Base-by-base conservation (phyloP, 1,139 yeast species). In the Tardiomyces depauwii region DNA sequence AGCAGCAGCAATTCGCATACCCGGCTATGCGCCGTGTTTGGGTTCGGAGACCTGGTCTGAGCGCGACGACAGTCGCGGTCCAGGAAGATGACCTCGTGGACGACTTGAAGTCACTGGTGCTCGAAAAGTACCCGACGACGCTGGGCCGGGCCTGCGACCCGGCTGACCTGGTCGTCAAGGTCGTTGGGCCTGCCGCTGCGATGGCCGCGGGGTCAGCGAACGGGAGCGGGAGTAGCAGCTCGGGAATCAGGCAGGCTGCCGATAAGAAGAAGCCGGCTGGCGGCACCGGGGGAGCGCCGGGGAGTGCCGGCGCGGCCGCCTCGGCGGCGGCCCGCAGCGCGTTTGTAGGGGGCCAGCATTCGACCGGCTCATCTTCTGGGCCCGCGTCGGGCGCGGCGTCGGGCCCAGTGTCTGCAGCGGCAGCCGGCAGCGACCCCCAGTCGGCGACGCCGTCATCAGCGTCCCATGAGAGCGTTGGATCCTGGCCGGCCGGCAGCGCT, bases 41-140 rank as follows among this genome's bases (percentile, higher is more conserved):
- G 94, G 79, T 84, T 10, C 73, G 68, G 48, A 67, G 77, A 42
- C 70, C 72, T 0, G 70, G 71, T 33, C 77, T 81, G 2, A 72
- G 76, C 0, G 83, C 94, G 4, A 85, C 95, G 0, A 78, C 93
- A 1, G 65, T 85, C 2, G 59, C 68, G 46, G 79, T 82, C 1
- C 66, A 67, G 25, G 74, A 74, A 21, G 51, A 51, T 25, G 86
- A 81, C 53, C 68, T 85, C 1, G 73, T 85, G 4, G 95, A 86
- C 59, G 95, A 86, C 59, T 67, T 86, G 55, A 86, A 85, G 57
- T 66, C 72, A 21, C 70, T 76, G 47, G 72, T 84, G 0, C 61
- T 78, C 44, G 67, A 65, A 47, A 82, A 81, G 56, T 86, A 77
- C 55, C 93, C 94, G 12, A 80, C 80, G 39, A 70, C 87, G 0